Evolutionary conservation across 768 basidiomycete genomes (phyloP).

Genomic region (Pisolithus microcarpus): DNA sequence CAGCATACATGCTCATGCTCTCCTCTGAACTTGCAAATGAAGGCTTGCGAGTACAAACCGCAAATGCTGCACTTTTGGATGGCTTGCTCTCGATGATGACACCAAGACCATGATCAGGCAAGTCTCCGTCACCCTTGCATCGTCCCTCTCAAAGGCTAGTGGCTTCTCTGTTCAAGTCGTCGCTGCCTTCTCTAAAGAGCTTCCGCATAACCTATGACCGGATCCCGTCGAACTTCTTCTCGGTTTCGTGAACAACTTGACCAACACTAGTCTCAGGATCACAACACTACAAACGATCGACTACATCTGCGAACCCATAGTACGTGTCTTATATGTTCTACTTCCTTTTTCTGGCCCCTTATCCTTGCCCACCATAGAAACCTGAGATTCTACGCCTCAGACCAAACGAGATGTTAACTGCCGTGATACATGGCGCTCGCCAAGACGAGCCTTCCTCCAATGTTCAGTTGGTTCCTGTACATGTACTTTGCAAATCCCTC

Average conservation of each 20-base stretch:
- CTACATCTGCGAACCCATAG: too few relatives aligned
- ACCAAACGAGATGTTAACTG: slow-evolving; percentile 96
- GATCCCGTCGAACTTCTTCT: slow-evolving; percentile 77
- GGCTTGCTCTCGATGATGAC: slow-evolving; percentile 67
- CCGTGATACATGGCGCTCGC: slow-evolving; percentile 95
- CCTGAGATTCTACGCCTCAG: slow-evolving; percentile 83
- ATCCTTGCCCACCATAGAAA: slow-evolving; percentile 46
- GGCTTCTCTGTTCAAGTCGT: slow-evolving; percentile 89
- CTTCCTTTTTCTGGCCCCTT: background rate
- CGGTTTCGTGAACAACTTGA: slow-evolving; percentile 72
- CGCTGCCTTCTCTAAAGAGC: slow-evolving; percentile 86
- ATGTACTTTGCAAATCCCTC: slow-evolving; percentile 75
- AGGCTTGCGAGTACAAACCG: too few relatives aligned
- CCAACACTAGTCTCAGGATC: slow-evolving; percentile 21
- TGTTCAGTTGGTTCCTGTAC: slow-evolving; percentile 71
- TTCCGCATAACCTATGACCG: slow-evolving; percentile 82
- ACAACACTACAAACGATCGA: too few relatives aligned
- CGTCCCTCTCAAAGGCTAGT: slow-evolving; percentile 63
- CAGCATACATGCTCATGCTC: too few relatives aligned
- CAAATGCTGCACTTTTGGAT: slow-evolving; percentile 31
- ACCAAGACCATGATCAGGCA: slow-evolving; percentile 37
- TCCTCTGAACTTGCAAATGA: too few relatives aligned
- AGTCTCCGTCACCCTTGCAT: slow-evolving; percentile 17
- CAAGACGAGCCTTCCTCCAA: slow-evolving; percentile 90
- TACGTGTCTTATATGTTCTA: too few relatives aligned